Percentiles rank a stretch among this genome's conserved stretches.
Evolutionary conservation across 169 alveolate genomes (phyloP).

Genomic region (Babesia caballi): DNA sequence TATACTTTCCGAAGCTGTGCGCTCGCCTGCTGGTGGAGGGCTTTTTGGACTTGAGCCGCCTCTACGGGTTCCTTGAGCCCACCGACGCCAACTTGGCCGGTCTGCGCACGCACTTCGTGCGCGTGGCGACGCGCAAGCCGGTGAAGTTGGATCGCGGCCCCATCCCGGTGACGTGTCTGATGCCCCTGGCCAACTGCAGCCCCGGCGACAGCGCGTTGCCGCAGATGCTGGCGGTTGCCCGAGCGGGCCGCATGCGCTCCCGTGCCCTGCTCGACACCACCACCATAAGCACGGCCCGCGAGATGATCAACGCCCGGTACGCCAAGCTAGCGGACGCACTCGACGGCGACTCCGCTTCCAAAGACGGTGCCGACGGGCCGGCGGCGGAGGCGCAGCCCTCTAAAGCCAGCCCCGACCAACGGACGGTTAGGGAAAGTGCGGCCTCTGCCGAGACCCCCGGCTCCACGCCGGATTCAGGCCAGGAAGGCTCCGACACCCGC

Average conservation of each 20-base stretch:
- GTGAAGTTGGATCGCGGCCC: not conserved
- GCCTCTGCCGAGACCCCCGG: too few relatives aligned
- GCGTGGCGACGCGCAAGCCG: not conserved
- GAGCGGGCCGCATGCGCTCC: not conserved
- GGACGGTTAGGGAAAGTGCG: too few relatives aligned
- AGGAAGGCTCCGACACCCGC: not conserved
- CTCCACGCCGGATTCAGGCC: not conserved
- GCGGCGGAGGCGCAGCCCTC: not conserved
- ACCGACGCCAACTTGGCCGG: slow-evolving; percentile 14
- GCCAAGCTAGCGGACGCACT: not conserved
- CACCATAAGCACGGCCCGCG: slow-evolving; percentile 15
- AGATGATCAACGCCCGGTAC: not conserved
- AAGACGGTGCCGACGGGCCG: not conserved
- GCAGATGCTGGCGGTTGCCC: not conserved
- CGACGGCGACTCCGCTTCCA: not conserved
- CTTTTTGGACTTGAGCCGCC: not conserved
- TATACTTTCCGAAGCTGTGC: not conserved
- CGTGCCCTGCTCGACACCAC: slow-evolving; percentile 1
- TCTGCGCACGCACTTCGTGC: slow-evolving; percentile 17
- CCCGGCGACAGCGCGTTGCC: slow-evolving; percentile 1
- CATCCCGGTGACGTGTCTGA: not conserved
- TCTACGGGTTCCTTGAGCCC: slow-evolving; percentile 43
- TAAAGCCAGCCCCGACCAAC: too few relatives aligned
- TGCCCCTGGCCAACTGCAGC: slow-evolving; percentile 24
- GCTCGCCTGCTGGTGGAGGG: slow-evolving; percentile 26